Conservation (phyloP, 306 rosid species). For the Vicia sativa region DNA sequence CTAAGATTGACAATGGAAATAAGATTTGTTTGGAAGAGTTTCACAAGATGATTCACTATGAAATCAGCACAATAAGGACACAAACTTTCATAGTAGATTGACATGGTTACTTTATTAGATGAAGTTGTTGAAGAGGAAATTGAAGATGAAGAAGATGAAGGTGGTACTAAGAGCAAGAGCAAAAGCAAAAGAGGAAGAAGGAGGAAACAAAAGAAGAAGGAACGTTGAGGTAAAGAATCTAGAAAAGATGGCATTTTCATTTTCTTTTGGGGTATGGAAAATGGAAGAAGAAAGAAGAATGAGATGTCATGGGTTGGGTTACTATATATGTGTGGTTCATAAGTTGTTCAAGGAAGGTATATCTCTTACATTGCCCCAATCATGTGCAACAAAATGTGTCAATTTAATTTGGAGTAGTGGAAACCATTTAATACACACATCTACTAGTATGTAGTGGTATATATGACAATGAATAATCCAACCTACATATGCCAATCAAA, state of each 20-base stretch:
- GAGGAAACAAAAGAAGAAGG: constrained; percentile 61
- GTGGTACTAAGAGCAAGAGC: constrained; percentile 36
- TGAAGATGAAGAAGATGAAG: constrained; percentile 35
- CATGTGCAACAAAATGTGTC: constrained; percentile 1
- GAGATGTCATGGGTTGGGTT: neutral
- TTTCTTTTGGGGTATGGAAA: constrained; percentile 14
- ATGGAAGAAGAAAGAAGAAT: neutral
- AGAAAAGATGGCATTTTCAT: constrained; percentile 42
- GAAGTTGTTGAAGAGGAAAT: neutral
- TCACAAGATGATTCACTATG: constrained; percentile 67
- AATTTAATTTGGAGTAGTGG: neutral
- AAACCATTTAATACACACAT: neutral
- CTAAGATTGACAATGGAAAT: constrained; percentile 72
- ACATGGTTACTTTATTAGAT: constrained; percentile 48
- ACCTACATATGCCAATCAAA: too few relatives aligned
- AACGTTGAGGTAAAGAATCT: constrained; percentile 61
- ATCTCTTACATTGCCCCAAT: neutral
- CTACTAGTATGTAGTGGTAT: too few relatives aligned
- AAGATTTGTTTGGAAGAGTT: constrained; percentile 70
- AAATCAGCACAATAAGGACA: constrained; percentile 91
- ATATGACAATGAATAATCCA: neutral
- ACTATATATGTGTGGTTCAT: neutral
- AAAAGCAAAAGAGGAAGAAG: constrained; percentile 44
- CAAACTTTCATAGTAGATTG: constrained; percentile 75
- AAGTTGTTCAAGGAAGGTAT: constrained; percentile 36